A percentile compares a stretch with the other conserved stretches of the same genome.
Evolutionary conservation across 495 filamentous ascomycete species (phyloP).

Genomic region (Cairneyella variabilis): DNA sequence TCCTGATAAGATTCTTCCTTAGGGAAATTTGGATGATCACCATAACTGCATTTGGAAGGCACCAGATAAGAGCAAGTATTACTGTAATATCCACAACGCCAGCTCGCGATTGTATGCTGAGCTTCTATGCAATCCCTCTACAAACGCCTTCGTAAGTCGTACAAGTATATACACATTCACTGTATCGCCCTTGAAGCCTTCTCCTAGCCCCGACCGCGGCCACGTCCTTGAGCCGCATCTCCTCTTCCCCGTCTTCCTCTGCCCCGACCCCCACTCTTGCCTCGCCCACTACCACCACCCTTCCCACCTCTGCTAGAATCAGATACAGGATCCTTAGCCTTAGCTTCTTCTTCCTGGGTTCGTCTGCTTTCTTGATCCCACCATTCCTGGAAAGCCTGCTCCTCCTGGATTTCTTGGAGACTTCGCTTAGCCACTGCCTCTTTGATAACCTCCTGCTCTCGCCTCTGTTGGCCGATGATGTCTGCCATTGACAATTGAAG

Average conservation of each 20-base stretch:
- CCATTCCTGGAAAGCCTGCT: slow-evolving; percentile 97
- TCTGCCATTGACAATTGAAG: slow-evolving; percentile 75
- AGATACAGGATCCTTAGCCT: slow-evolving; percentile 3
- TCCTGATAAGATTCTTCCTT: too few relatives aligned
- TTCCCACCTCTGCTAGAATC: slow-evolving; percentile 7
- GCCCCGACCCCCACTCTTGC: background rate
- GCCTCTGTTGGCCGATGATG: slow-evolving; percentile 82
- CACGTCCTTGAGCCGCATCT: background rate
- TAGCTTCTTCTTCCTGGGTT: slow-evolving; percentile 59
- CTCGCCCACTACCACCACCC: slow-evolving; percentile 13
- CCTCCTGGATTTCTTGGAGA: slow-evolving; percentile 88
- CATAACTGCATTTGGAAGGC: too few relatives aligned
- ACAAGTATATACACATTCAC: background rate
- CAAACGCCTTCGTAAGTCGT: background rate
- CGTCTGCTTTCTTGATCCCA: slow-evolving; percentile 89
- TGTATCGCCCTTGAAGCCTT: background rate
- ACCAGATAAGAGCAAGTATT: too few relatives aligned
- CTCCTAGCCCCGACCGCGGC: slow-evolving; percentile 5
- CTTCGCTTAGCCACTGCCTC: slow-evolving; percentile 84
- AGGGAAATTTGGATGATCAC: too few relatives aligned
- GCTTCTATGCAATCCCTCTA: background rate
- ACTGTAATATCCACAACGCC: slow-evolving; percentile 8
- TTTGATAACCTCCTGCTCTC: slow-evolving; percentile 75
- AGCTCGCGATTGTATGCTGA: slow-evolving; percentile 9
- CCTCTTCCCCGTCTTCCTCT: slow-evolving; percentile 13